Base-by-base conservation (phyloP, 257 asterid genomes). In the Solanum dulcamara region DNA sequence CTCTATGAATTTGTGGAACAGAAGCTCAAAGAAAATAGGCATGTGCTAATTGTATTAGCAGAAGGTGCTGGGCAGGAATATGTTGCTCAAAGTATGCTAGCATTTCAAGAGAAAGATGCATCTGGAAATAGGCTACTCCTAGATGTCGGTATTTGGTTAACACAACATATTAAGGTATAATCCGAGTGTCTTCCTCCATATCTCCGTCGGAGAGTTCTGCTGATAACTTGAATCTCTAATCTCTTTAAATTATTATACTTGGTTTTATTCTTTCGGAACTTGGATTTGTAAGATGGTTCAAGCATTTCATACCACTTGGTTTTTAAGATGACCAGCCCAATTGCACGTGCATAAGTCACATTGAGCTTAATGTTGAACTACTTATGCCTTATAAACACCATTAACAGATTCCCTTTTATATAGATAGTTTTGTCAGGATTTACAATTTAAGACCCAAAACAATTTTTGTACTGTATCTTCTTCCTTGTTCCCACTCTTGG, bases 1-100 rank as follows among this genome's bases (percentile, higher is more conserved):
- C 94, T 96, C 74, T 94, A 89, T 90, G 97, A 93, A 86, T 96
- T 90, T 90, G 87, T 94, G 86, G 98, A 94, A 77, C 91, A 91
- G 85, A 88, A 94, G 91, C 97, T 96, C 84, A 94, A 94, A 88
- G 99, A 94, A 87, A 93, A 93, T 88, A 92, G 94, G 74, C 98
- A 93, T 85, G 89, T 92, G 70, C 90, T 96, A 87, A 93, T 96
- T 86, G 99, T 96, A 68, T 85, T 94, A 89, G 99, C 99, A 74
- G 99, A 96, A 91, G 99, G 99, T 66, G 95, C 99, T 26, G 99
- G 98, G 68, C 99, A 96, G 89, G 99, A 96, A 84, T 93, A 88
- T 87, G 89, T 93, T 82, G 91, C 98, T 80, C 93, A 91, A 90
- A 91, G 87, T 87, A 89, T 91, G 83, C 92, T 91, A 75, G 89